A percentile compares a stretch with the other conserved stretches of the same genome.
Conservation (phyloP, 345 rosid species). For the Sapria himalayana region DNA sequence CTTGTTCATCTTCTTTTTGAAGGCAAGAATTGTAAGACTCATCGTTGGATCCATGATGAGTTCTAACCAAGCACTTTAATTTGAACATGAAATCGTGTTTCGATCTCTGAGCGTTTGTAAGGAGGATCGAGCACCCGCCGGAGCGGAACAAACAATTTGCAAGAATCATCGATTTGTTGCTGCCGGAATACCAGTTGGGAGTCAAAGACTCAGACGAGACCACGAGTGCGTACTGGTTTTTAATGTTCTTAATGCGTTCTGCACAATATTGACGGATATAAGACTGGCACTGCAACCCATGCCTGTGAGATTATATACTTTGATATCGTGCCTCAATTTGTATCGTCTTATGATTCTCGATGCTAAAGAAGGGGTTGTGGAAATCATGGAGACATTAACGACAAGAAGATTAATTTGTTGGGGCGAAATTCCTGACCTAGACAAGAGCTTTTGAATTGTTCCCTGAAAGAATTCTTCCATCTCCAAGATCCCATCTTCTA, state of each 20-base stretch:
- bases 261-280: constrained; percentile 47
- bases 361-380: constrained; percentile 39
- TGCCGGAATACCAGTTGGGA: constrained; percentile 76
- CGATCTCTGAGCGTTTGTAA: constrained; percentile 44
- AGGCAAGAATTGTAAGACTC: constrained; percentile 53
- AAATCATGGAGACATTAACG: constrained; percentile 62
- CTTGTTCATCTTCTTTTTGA: constrained; percentile 53
- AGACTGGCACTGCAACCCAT: constrained; percentile 95
- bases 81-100: constrained; percentile 34
- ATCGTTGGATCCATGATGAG: constrained; percentile 68
- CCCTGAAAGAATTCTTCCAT: constrained; percentile 71
- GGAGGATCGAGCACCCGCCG: constrained; percentile 59
- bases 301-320: constrained; percentile 47
- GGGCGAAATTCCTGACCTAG: constrained; percentile 42
- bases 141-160: constrained; percentile 64
- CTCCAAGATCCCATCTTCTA: constrained; percentile 42
- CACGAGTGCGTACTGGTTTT: constrained; percentile 33
- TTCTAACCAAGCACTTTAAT: constrained; percentile 51
- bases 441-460: constrained; percentile 34
- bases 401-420: constrained; percentile 51
- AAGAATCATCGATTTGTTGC: constrained; percentile 66
- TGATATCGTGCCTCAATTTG: constrained; percentile 57
- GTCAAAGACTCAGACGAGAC: constrained; percentile 63
- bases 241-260: constrained; percentile 29
- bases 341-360: constrained; percentile 48